phyloP scores from a whole-genome alignment of 441 rosid species.

The Pelargonium fulgidum region DNA sequence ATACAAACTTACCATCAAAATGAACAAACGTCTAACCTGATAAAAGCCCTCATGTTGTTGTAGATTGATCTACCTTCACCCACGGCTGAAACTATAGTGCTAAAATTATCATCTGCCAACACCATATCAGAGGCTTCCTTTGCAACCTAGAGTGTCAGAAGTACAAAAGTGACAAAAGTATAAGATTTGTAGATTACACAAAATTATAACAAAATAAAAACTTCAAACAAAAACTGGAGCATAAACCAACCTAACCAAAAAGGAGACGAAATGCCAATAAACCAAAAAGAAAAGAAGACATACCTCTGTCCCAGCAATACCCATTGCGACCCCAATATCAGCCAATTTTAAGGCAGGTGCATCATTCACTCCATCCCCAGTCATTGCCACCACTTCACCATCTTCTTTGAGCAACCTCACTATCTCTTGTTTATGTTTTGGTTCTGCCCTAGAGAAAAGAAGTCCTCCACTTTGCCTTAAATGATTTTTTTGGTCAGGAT shows the following conservation, averaged over 20 bases:
- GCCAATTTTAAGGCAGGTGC: conserved; percentile 50
- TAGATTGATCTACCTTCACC: conserved; percentile 48
- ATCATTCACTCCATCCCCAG: conserved; percentile 49
- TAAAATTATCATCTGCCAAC: conserved; percentile 47
- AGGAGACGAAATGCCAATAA: background rate
- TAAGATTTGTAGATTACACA: too few species aligned
- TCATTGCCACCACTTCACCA: conserved; percentile 71
- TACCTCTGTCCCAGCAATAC: conserved; percentile 47
- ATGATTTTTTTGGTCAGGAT: conserved; percentile 46
- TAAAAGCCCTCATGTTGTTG: conserved; percentile 47
- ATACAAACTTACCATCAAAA: background rate
- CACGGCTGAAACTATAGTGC: conserved; percentile 41
- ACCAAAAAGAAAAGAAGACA: background rate
- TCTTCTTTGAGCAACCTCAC: conserved; percentile 91
- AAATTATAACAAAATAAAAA: too few species aligned
- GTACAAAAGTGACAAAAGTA: conserved; percentile 8
- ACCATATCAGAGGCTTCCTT: conserved; percentile 54
- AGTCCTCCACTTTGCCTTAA: conserved; percentile 74
- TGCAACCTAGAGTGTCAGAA: conserved; percentile 30
- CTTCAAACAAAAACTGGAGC: too few species aligned
- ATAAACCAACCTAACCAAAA: background rate
- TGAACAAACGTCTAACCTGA: conserved; percentile 23
- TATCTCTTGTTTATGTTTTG: conserved; percentile 93
- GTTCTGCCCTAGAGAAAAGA: conserved; percentile 91
- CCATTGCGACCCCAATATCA: conserved; percentile 48